Percentiles rank a stretch among this genome's conserved stretches.
These are phyloP conservation scores for Verticillium dahliae DNA, from an alignment of 2,329 filamentous ascomycete species.

Conservation along the genomic window DNA sequence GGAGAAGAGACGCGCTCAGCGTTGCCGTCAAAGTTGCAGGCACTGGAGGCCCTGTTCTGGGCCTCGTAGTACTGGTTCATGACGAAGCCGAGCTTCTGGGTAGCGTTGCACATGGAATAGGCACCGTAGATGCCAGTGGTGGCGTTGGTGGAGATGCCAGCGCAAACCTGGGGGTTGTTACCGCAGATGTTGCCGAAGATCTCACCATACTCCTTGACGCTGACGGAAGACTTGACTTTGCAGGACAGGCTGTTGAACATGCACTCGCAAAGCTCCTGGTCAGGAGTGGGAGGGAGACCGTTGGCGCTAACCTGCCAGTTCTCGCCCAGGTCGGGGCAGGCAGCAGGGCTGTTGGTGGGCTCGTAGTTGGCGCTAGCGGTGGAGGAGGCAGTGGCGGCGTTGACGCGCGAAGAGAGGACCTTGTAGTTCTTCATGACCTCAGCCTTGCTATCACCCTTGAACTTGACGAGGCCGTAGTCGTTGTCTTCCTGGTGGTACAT, in stretches of 20 bases:
- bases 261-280: slow-evolving; percentile 74
- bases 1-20: slow-evolving; percentile 48
- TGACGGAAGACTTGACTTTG: slow-evolving; percentile 52
- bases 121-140: slow-evolving; percentile 66
- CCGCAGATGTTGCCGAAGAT: slow-evolving; percentile 75
- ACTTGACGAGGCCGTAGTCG: slow-evolving; percentile 74
- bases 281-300: slow-evolving; percentile 74
- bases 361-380: slow-evolving; percentile 63
- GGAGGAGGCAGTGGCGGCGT: slow-evolving; percentile 57
- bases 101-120: slow-evolving; percentile 68
- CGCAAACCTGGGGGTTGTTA: slow-evolving; percentile 47
- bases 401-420: slow-evolving; percentile 63
- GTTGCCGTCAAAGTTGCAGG: slow-evolving; percentile 67
- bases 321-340: slow-evolving; percentile 61
- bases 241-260: slow-evolving; percentile 73
- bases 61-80: slow-evolving; percentile 66
- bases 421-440: slow-evolving; percentile 69
- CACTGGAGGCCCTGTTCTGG: slow-evolving; percentile 44
- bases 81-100: slow-evolving; percentile 66
- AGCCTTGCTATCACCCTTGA: slow-evolving; percentile 49
- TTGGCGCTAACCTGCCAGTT: slow-evolving; percentile 63
- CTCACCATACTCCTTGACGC: slow-evolving; percentile 51
- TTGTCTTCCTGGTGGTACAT: slow-evolving; percentile 95
- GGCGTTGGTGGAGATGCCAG: slow-evolving; percentile 61
- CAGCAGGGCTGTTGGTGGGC: slow-evolving; percentile 61